Evolutionary conservation across 495 filamentous ascomycete species (phyloP).

Genomic region (Hyaloscypha hepaticicola): DNA sequence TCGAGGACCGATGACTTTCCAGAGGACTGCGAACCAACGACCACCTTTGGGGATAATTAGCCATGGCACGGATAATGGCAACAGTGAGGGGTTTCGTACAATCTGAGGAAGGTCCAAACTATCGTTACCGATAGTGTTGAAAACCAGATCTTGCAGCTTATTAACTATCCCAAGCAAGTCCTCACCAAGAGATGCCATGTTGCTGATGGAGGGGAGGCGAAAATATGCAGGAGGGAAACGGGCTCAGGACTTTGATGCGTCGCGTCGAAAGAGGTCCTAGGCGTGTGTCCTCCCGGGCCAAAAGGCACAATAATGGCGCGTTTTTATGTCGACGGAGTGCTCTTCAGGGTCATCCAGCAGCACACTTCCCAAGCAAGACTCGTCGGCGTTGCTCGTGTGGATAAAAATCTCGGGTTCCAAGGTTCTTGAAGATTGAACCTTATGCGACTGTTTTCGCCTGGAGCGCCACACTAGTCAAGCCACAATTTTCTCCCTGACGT

Average conservation of each 20-base stretch:
- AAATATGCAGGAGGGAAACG: not conserved
- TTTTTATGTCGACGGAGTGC: not conserved
- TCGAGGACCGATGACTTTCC: constrained; percentile 99
- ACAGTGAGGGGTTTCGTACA: constrained; percentile 50
- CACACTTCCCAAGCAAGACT: not conserved
- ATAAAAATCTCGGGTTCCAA: constrained; percentile 9
- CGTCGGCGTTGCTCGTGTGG: constrained; percentile 9
- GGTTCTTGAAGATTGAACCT: constrained; percentile 1
- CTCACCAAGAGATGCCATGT: constrained; percentile 73
- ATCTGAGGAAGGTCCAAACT: constrained; percentile 97
- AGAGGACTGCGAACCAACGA: constrained; percentile 97
- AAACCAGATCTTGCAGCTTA: constrained; percentile 95
- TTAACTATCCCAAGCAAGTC: constrained; percentile 92
- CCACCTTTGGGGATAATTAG: constrained; percentile 61
- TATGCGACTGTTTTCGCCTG: constrained; percentile 6
- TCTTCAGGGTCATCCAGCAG: constrained; percentile 2
- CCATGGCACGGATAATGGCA: not conserved
- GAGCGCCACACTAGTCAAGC: constrained; percentile 1
- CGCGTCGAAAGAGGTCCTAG: constrained; percentile 19
- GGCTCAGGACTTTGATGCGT: constrained; percentile 8
- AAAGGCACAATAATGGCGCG: not conserved
- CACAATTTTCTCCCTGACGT: not conserved
- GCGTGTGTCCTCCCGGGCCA: not conserved
- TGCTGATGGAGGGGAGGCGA: constrained; percentile 11
- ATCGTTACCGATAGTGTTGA: constrained; percentile 99